A percentile compares a stretch with the other conserved stretches of the same genome.
Evolutionary conservation across 208 protist genomes (phyloP).

Genomic region (Crithidia sp.): DNA sequence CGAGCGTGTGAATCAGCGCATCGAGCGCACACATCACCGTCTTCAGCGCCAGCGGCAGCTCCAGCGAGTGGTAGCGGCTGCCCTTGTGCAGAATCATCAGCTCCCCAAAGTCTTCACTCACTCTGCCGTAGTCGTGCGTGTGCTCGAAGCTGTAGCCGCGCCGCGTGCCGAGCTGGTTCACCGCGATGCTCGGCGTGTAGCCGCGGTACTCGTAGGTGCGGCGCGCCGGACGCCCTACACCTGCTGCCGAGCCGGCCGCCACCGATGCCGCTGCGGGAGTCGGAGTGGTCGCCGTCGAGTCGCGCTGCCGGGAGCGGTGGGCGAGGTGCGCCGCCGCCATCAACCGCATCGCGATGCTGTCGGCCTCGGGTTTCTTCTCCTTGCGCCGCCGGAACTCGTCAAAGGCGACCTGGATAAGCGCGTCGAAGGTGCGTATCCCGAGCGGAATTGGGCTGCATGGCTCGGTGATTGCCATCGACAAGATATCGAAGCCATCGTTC

Average conservation of each 20-base stretch:
- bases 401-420: slow-evolving; percentile 85
- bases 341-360: slow-evolving; percentile 28
- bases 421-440: slow-evolving; percentile 72
- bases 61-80: slow-evolving; percentile 35
- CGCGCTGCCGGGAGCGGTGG: slow-evolving; percentile 38
- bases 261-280: background rate
- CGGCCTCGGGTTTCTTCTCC: slow-evolving; percentile 32
- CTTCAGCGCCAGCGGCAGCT: slow-evolving; percentile 47
- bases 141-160: slow-evolving; percentile 85
- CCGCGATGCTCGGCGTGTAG: slow-evolving; percentile 30
- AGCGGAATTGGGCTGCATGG: slow-evolving; percentile 49
- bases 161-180: slow-evolving; percentile 44
- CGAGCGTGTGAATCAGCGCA: slow-evolving; percentile 34
- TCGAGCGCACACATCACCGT: slow-evolving; percentile 47
- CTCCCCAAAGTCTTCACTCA: slow-evolving; percentile 55
- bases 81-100: slow-evolving; percentile 35
- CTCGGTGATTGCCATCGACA: slow-evolving; percentile 62
- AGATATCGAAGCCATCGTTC: slow-evolving; percentile 69
- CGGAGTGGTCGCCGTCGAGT: background rate
- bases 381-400: slow-evolving; percentile 61
- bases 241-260: background rate
- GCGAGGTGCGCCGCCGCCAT: slow-evolving; percentile 30
- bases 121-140: slow-evolving; percentile 57
- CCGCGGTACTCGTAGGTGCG: slow-evolving; percentile 26
- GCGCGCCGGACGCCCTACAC: slow-evolving; percentile 5